Evolutionary conservation across 805 yeast species (phyloP).

Genomic region (Ogataea pignaliae): DNA sequence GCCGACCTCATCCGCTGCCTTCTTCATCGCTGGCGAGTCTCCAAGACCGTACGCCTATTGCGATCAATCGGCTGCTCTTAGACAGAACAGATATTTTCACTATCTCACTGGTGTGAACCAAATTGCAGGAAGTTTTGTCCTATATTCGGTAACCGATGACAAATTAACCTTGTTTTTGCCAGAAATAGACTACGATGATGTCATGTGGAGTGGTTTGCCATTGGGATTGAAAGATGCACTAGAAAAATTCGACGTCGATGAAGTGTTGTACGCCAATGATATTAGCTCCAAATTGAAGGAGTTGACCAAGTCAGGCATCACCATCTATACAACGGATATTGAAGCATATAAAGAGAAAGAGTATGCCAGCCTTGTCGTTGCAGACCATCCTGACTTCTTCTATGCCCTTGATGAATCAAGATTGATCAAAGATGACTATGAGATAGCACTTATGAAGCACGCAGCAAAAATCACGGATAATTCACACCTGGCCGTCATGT

Average conservation of each 20-base stretch:
- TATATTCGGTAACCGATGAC: slow-evolving; percentile 50
- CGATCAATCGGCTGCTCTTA: slow-evolving; percentile 72
- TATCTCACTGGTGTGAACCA: slow-evolving; percentile 77
- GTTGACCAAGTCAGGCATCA: slow-evolving; percentile 24
- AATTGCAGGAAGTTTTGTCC: slow-evolving; percentile 68
- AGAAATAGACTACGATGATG: slow-evolving; percentile 78
- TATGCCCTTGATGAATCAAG: slow-evolving; percentile 86
- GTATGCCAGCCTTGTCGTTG: slow-evolving; percentile 34
- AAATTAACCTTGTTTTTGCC: slow-evolving; percentile 75
- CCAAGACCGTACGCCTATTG: slow-evolving; percentile 63
- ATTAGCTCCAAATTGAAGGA: slow-evolving; percentile 35
- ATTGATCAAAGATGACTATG: slow-evolving; percentile 77
- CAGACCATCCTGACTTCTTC: slow-evolving; percentile 46
- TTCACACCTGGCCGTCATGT: slow-evolving; percentile 88
- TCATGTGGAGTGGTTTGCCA: slow-evolving; percentile 97
- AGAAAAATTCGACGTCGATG: slow-evolving; percentile 73
- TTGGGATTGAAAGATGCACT: slow-evolving; percentile 60
- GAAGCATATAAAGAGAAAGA: slow-evolving; percentile 38
- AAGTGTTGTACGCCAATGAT: slow-evolving; percentile 59
- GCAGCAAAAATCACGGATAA: slow-evolving; percentile 85
- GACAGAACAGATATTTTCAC: slow-evolving; percentile 89
- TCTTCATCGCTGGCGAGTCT: slow-evolving; percentile 60
- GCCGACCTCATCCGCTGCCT: slow-evolving; percentile 23
- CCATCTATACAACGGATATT: slow-evolving; percentile 51
- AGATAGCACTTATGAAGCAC: slow-evolving; percentile 66